A percentile compares a stretch with the other conserved stretches of the same genome.
phyloP scores from a whole-genome alignment of 78 protist species.

The Planoprotostelium fungivorum region DNA sequence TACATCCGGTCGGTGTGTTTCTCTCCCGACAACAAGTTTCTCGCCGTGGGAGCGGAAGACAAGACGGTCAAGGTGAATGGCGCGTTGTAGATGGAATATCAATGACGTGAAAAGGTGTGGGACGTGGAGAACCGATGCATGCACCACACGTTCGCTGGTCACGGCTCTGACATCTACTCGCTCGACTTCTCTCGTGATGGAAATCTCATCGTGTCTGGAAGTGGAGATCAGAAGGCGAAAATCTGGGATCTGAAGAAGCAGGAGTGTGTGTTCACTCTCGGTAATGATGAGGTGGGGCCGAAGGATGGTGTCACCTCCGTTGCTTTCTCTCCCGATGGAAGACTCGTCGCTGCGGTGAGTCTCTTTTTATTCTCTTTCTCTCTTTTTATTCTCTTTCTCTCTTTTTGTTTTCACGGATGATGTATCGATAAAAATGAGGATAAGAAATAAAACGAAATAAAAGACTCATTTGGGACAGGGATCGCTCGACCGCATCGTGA shows the following conservation, averaged over 20 bases:
- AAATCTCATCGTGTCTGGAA: slow-evolving; percentile 73
- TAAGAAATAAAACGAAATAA: neutral
- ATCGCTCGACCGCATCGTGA: slow-evolving; percentile 76
- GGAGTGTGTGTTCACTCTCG: slow-evolving; percentile 59
- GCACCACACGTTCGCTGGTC: slow-evolving; percentile 63
- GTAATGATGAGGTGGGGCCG: slow-evolving; percentile 81
- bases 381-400: too few relatives aligned
- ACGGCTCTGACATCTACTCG: slow-evolving; percentile 81
- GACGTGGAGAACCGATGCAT: slow-evolving; percentile 38
- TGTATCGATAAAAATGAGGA: too few relatives aligned
- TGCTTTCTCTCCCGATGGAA: slow-evolving; percentile 71
- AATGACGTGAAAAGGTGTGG: slow-evolving; percentile 37
- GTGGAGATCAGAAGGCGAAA: slow-evolving; percentile 80
- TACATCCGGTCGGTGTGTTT: slow-evolving; percentile 83
- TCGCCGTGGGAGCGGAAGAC: slow-evolving; percentile 84
- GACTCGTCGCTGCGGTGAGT: slow-evolving; percentile 65
- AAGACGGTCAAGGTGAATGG: slow-evolving; percentile 42
- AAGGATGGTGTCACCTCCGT: slow-evolving; percentile 88
- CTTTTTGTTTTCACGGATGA: too few relatives aligned
- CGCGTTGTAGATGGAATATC: neutral
- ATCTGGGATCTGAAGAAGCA: slow-evolving; percentile 74
- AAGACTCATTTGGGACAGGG: slow-evolving; percentile 18
- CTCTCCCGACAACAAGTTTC: slow-evolving; percentile 76
- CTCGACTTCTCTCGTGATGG: slow-evolving; percentile 82
- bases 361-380: neutral